phyloP scores from a whole-genome alignment of 1,284 basidiomycete species.

The Abortiporus biennis region DNA sequence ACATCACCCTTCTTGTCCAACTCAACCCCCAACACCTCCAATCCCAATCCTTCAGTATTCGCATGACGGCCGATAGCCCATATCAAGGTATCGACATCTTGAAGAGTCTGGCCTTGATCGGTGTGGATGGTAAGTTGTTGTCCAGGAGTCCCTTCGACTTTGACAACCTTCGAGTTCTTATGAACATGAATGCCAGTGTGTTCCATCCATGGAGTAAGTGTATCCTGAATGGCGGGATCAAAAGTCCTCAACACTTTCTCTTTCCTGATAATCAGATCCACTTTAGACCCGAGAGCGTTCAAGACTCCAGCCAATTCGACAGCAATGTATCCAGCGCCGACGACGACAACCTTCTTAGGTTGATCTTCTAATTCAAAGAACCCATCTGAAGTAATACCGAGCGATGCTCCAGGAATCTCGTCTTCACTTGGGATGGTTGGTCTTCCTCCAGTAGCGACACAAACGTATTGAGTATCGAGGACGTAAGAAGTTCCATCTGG shows the following conservation, averaged over 20 bases:
- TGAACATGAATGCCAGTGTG: constrained; percentile 88
- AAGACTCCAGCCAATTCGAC: constrained; percentile 92
- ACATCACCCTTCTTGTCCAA: constrained; percentile 77
- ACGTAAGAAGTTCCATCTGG: constrained; percentile 61
- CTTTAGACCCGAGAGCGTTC: constrained; percentile 83
- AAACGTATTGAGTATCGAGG: constrained; percentile 71
- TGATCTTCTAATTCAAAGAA: constrained; percentile 93
- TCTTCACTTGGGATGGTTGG: constrained; percentile 81
- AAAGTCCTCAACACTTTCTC: constrained; percentile 91
- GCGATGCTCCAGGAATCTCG: constrained; percentile 81
- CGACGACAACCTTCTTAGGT: constrained; percentile 89
- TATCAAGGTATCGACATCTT: constrained; percentile 85
- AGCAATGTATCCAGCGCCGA: constrained; percentile 97
- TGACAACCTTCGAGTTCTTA: constrained; percentile 70
- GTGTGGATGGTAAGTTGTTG: constrained; percentile 67
- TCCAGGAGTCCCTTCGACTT: constrained; percentile 71
- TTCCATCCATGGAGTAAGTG: constrained; percentile 91
- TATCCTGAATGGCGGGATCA: constrained; percentile 84
- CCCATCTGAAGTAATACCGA: constrained; percentile 92
- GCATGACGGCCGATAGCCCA: constrained; percentile 95
- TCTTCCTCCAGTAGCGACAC: constrained; percentile 83
- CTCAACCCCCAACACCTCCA: constrained; percentile 77
- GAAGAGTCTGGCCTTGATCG: constrained; percentile 65
- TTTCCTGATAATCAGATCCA: constrained; percentile 86
- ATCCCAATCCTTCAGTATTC: constrained; percentile 73